phyloP scores from a whole-genome alignment of 257 asterid species.

The Lantana camara region DNA sequence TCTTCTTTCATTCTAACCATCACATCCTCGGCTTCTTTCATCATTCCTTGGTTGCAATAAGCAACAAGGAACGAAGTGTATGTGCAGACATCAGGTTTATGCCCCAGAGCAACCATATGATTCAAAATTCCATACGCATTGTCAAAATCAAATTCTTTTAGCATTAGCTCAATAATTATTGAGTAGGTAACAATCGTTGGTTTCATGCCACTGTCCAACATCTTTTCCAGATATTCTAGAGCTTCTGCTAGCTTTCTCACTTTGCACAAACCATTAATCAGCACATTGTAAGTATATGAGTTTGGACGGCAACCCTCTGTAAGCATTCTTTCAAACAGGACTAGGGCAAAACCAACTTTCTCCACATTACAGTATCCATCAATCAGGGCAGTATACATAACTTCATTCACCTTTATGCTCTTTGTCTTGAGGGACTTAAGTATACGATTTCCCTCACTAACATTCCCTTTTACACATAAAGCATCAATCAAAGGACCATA shows the following conservation, averaged over 20 bases:
- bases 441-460: constrained; percentile 49
- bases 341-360: constrained; percentile 52
- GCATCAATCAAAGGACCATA: constrained; percentile 62
- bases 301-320: constrained; percentile 54
- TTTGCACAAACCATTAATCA: constrained; percentile 66
- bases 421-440: constrained; percentile 54
- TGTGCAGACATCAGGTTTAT: constrained; percentile 69
- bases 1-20: constrained; percentile 55
- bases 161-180: constrained; percentile 59
- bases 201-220: constrained; percentile 52
- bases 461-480: constrained; percentile 58
- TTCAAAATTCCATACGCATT: constrained; percentile 50
- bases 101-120: constrained; percentile 51
- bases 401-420: constrained; percentile 50
- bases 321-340: constrained; percentile 57
- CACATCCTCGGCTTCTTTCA: constrained; percentile 69
- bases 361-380: constrained; percentile 60
- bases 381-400: constrained; percentile 59
- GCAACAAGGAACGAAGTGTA: constrained; percentile 77
- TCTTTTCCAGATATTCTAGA: constrained; percentile 45
- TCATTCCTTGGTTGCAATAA: constrained; percentile 70
- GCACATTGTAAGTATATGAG: constrained; percentile 58
- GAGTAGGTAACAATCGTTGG: constrained; percentile 59
- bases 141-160: constrained; percentile 62
- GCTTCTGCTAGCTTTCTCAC: constrained; percentile 55